Evolutionary conservation across 2,329 filamentous ascomycete genomes (phyloP), one percentile per base, ranked within the genome.

Genomic region (Cercospora janseana): DNA sequence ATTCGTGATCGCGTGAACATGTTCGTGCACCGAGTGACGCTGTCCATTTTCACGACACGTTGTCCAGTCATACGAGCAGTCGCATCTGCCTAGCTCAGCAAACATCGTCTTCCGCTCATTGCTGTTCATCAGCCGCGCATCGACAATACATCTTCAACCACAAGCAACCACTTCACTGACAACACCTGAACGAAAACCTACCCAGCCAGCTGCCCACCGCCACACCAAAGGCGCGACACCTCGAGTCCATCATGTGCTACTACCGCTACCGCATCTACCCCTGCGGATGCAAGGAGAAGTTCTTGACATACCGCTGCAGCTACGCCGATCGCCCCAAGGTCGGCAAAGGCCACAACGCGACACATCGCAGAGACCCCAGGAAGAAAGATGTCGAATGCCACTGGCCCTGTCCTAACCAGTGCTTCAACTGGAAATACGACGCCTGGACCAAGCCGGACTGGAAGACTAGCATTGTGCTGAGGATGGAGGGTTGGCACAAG

Each of bases 231-330:
- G n/a, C n/a, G n/a, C n/a, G 13, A 31, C 32, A 28, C 13, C 20
- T 24, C 27, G n/a, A 31, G 24, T 34, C 15, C 28, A 38, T n/a
- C 37, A 52, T 52, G 49, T 52, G 50, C 44, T 48, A 48, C 32
- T 52, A 48, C 31, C 41, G 41, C 29, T 31, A 52, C 44, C 38
- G 44, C 13, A 28, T 28, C 38, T 52, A 12, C 18, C 27, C 44
- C 20, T 52, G 50, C 44, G 50, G 50, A 18, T 47, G 45, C 16
- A 37, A 40, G n/a, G 50, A 52, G 38, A 35, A 46, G 18, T 40
- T 48, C 38, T 21, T 42, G 37, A 48, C 50, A 2, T 47, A 28
- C 13, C 44, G 38, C 15, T 52, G 50, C 50, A 43, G 29, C 24
- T 44, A 44, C 28, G 44, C 44, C 15, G 44, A 47, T 20, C 23